Base-by-base conservation (phyloP, 176 grass and related monocot species). In the Leersia perrieri region DNA sequence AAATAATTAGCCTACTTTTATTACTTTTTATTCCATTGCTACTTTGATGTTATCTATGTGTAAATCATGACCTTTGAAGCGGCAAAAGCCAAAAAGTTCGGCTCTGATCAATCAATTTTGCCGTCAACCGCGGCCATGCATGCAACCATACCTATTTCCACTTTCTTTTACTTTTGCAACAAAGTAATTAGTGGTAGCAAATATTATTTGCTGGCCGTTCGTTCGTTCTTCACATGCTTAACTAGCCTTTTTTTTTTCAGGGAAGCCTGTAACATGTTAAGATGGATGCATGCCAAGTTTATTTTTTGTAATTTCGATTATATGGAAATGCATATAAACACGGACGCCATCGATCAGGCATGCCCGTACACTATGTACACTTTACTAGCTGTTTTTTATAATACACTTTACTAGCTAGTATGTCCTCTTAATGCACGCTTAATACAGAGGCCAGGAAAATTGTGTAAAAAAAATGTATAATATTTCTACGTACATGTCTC, bases 41-140 rank as follows among this genome's bases (percentile, higher is more conserved):
- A 64, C 87, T 89, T 89, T 89, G 77, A 65, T 66, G 47, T 53
- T 71, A 80, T 89, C 76, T 63, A 76, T 77, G 77, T 89, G 87
- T 85, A 89, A 89, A 89, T 85, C 72, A 38, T 9, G 82, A 30
- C 57, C 82, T 85, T 72, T 85, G 53, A 77, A 84, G 77, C 75
- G 72, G 77, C 87, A 31, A 89, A 89, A 89, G 87, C 87, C 71
- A 85, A 88, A 85, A 72, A 75, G 55, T 64, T 40, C 33, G 29
- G 55, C 77, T 60, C 49, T 53, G 49, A 53, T 53, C 33, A 12
- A 75, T 25, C 27, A 13, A 75, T 65, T 49, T 77, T 80, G 27
- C 29, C 85, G 72, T 68, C 60, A 31, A 72, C 65, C 22, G 64
- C n/a, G 41, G 57, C 71, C 77, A 81, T 58, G 22, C 53, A 53